Evolutionary conservation across 345 rosid species (phyloP), one percentile per base, ranked within the genome.

Genomic region (Kernera saxatilis): DNA sequence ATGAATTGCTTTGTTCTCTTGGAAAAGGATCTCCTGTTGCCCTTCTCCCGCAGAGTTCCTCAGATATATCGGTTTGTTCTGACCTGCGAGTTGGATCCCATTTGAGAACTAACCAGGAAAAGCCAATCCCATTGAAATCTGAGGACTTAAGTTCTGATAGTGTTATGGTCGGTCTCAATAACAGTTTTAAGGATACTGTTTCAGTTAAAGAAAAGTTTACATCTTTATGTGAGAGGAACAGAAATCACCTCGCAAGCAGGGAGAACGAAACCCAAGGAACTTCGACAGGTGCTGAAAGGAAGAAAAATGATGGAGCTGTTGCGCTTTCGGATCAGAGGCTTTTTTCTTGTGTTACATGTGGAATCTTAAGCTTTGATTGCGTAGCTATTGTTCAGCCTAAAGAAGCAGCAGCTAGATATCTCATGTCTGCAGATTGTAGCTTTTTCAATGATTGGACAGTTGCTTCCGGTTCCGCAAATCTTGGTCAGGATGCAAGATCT

Each of bases 391-490:
- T 91, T 78, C 92, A 86, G 79, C 99, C 99, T 15, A 87, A 76
- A 56, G 95, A 89, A 81, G 81, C 84, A 67, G 87, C 96, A 14
- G 87, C 95, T 37, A 81, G 88, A 77, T 85, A 85, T 72, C 90
- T 94, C 66, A 88, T 82, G 87, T 88, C 99, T 36, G 95, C 95
- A 35, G 98, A 91, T 77, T 89, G 97, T 77, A 88, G 93, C 80
- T 89, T 85, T 81, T 86, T 94, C 48, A 87, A 88, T 67, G 95
- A 89, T 72, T 85, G 98, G 97, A 79, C 75, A 56, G 83, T 76
- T 71, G 84, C 81, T 73, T 84, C 93, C 63, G 87, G 87, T 54
- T 74, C 78, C 45, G 77, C 77, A 50, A 72, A 72, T 50, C 64
- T 46, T 36, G 54, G 65, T 60, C 66, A 53, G 62, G 77, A 67